These are phyloP conservation scores for Carex myosuroides DNA, from an alignment of 176 grass and related monocot species.

Conservation along the genomic window DNA sequence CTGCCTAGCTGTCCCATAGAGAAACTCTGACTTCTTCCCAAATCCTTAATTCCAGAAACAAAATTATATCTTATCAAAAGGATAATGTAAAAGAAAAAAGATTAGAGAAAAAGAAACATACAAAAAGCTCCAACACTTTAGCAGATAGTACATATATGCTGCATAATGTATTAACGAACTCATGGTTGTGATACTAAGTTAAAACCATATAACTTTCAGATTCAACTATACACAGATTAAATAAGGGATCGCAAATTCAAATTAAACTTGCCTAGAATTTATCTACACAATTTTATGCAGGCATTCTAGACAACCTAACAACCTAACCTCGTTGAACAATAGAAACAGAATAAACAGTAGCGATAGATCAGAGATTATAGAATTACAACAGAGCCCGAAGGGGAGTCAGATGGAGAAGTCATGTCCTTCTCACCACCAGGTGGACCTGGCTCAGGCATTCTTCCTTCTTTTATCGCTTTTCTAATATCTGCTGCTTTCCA, in stretches of 20 bases:
- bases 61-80: neutral
- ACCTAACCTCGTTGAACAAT: neutral
- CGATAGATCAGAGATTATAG: conserved; percentile 4
- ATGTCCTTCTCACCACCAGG: conserved; percentile 78
- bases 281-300: neutral
- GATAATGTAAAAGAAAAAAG: neutral
- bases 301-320: neutral
- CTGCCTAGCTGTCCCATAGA: conserved; percentile 30
- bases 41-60: conserved; percentile 37
- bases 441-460: conserved; percentile 83
- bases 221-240: neutral
- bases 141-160: neutral
- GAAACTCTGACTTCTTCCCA: conserved; percentile 47
- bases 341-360: neutral
- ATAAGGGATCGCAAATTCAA: neutral
- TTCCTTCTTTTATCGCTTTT: conserved; percentile 91
- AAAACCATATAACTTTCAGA: neutral
- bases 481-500: conserved; percentile 99
- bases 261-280: neutral
- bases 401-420: conserved; percentile 20
- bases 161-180: neutral
- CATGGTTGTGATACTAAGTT: neutral
- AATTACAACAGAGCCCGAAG: conserved; percentile 37
- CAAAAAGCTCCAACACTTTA: neutral
- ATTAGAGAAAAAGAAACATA: neutral